These are phyloP conservation scores for Macrotyloma uniflorum DNA, from an alignment of 306 rosid genomes.

Conservation along the genomic window DNA sequence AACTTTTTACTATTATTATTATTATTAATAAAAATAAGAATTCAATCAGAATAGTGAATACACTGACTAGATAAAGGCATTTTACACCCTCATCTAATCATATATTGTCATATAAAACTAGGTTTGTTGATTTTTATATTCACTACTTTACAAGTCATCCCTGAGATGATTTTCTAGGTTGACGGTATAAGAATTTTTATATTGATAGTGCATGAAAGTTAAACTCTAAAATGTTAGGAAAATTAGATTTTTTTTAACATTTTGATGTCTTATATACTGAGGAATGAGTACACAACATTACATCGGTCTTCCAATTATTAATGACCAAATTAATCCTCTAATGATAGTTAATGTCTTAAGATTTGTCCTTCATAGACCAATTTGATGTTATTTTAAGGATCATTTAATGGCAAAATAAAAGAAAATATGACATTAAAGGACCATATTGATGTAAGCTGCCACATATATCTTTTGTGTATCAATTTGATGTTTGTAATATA, in stretches of 20 bases:
- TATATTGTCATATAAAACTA: background rate
- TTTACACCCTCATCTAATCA: background rate
- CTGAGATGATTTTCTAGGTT: background rate
- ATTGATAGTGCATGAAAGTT: background rate
- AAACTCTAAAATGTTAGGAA: background rate
- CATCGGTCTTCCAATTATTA: background rate
- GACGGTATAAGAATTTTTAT: background rate
- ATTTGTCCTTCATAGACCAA: conserved; percentile 2
- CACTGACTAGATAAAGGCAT: background rate
- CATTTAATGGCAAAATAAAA: background rate
- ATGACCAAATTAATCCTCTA: background rate
- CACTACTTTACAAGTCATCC: background rate
- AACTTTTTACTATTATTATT: background rate
- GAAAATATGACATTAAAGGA: background rate
- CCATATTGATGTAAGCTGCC: background rate
- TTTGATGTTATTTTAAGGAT: conserved; percentile 7
- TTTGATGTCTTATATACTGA: background rate
- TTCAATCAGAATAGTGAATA: background rate
- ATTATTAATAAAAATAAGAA: background rate
- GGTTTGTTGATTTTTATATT: background rate
- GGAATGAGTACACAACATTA: background rate
- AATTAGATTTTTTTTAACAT: background rate
- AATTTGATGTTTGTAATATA: conserved; percentile 9
- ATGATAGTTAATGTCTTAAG: background rate
- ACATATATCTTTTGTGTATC: background rate